A percentile compares a stretch with the other conserved stretches of the same genome.
Conservation (phyloP, 441 rosid genomes). For the Gossypium trilobum region DNA sequence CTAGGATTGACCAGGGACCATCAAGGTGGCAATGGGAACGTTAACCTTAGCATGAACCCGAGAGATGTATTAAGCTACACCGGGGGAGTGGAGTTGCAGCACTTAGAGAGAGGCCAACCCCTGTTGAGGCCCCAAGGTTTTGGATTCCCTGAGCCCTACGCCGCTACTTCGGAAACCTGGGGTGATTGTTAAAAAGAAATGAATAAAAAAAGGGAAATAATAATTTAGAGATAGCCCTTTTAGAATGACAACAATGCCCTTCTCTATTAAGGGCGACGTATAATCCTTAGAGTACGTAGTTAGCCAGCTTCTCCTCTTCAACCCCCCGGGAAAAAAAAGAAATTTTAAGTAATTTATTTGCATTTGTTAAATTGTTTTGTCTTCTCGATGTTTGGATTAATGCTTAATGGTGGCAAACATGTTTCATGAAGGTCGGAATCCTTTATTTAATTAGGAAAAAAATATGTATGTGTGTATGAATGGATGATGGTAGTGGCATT, state of each 20-base stretch:
- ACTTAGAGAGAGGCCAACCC: conserved; percentile 37
- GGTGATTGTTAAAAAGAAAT: conserved; percentile 23
- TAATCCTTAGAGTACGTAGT: not conserved
- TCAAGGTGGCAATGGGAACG: conserved; percentile 18
- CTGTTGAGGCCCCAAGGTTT: conserved; percentile 45
- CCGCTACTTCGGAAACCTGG: conserved; percentile 42
- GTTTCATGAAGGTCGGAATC: not conserved
- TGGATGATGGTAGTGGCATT: not conserved
- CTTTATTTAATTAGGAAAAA: not conserved
- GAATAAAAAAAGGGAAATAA: not conserved
- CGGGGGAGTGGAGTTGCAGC: conserved; percentile 42
- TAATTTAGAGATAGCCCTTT: not conserved
- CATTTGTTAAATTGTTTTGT: not conserved
- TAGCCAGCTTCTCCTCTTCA: not conserved
- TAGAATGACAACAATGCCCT: conserved; percentile 15
- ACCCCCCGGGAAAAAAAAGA: not conserved
- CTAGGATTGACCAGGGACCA: conserved; percentile 57
- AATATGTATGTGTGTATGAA: not conserved
- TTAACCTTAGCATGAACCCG: conserved; percentile 34
- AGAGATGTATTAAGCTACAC: conserved; percentile 44
- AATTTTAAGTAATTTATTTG: not conserved
- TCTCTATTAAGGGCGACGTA: not conserved
- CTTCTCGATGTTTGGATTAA: not conserved
- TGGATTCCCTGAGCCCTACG: conserved; percentile 44
- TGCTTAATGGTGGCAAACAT: not conserved